Evolutionary conservation across 495 filamentous ascomycete genomes (phyloP).

Genomic region (Lentithecium fluviatile): DNA sequence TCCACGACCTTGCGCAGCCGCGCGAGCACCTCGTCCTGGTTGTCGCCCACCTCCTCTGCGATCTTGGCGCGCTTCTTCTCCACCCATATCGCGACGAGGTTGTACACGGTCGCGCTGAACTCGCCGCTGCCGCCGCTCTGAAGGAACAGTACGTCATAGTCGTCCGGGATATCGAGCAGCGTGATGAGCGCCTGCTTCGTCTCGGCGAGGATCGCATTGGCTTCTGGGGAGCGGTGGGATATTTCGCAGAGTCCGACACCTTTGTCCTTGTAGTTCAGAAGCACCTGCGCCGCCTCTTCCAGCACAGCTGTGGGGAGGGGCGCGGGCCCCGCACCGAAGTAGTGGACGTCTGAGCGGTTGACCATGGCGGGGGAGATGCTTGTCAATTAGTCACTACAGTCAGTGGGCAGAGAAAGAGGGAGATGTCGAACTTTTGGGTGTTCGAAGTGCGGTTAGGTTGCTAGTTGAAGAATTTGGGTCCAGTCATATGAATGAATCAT

Average conservation of each 20-base stretch:
- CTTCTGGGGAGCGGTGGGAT: slow-evolving; percentile 80
- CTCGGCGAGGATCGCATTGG: slow-evolving; percentile 49
- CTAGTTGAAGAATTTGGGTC: neutral
- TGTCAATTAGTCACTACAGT: neutral
- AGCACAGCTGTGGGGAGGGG: slow-evolving; percentile 76
- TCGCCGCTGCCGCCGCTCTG: slow-evolving; percentile 80
- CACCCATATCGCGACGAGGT: slow-evolving; percentile 80
- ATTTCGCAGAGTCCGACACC: slow-evolving; percentile 83
- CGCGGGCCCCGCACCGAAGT: slow-evolving; percentile 87
- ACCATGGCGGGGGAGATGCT: slow-evolving; percentile 47
- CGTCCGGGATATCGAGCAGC: slow-evolving; percentile 71
- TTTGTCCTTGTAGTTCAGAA: slow-evolving; percentile 78
- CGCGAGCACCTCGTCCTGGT: slow-evolving; percentile 55
- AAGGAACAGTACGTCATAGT: slow-evolving; percentile 78
- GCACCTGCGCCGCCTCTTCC: slow-evolving; percentile 66
- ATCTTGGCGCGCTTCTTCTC: slow-evolving; percentile 53
- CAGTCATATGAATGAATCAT: slow-evolving; percentile 10
- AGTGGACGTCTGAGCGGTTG: slow-evolving; percentile 62
- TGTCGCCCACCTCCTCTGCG: slow-evolving; percentile 41
- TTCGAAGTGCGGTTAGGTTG: neutral
- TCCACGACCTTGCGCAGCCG: slow-evolving; percentile 62
- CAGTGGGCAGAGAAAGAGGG: neutral
- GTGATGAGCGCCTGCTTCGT: slow-evolving; percentile 39
- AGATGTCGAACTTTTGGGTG: neutral
- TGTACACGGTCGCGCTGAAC: slow-evolving; percentile 78